A percentile compares a stretch with the other conserved stretches of the same genome.
Conservation (phyloP, 768 basidiomycete species). For the Lactifluus echinatus region DNA sequence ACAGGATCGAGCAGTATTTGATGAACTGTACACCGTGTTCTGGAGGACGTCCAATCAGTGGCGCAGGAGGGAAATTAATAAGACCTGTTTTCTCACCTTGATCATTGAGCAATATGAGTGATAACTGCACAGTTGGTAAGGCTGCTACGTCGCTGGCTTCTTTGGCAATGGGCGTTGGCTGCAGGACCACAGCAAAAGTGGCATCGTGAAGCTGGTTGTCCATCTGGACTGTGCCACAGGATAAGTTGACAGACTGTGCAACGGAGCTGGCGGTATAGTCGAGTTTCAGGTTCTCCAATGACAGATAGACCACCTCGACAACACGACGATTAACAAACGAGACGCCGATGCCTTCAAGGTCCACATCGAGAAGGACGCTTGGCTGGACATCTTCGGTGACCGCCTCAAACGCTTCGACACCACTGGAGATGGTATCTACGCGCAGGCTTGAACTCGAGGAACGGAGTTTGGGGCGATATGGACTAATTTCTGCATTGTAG, state of each 20-base stretch:
- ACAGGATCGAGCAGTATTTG: conserved; percentile 90
- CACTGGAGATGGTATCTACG: conserved; percentile 63
- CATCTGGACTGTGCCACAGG: conserved; percentile 82
- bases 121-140: conserved; percentile 82
- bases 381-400: conserved; percentile 65
- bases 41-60: conserved; percentile 26
- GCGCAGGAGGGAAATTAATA: background rate
- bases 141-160: conserved; percentile 68
- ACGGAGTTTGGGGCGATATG: conserved; percentile 73
- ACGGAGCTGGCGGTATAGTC: conserved; percentile 75
- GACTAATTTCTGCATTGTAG: conserved; percentile 75
- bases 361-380: conserved; percentile 56
- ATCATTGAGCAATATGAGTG: conserved; percentile 86
- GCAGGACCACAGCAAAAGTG: conserved; percentile 87
- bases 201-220: conserved; percentile 99
- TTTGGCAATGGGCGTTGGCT: conserved; percentile 82
- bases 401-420: conserved; percentile 75
- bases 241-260: conserved; percentile 71
- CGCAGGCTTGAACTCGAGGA: conserved; percentile 42
- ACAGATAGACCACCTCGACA: conserved; percentile 84
- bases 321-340: conserved; percentile 84
- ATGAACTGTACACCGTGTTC: conserved; percentile 98
- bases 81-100: conserved; percentile 54
- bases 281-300: conserved; percentile 67
- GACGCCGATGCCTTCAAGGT: conserved; percentile 84